Evolutionary conservation across 148 eudicot genomes (phyloP).

Genomic region (Dysphania ambrosioides): DNA sequence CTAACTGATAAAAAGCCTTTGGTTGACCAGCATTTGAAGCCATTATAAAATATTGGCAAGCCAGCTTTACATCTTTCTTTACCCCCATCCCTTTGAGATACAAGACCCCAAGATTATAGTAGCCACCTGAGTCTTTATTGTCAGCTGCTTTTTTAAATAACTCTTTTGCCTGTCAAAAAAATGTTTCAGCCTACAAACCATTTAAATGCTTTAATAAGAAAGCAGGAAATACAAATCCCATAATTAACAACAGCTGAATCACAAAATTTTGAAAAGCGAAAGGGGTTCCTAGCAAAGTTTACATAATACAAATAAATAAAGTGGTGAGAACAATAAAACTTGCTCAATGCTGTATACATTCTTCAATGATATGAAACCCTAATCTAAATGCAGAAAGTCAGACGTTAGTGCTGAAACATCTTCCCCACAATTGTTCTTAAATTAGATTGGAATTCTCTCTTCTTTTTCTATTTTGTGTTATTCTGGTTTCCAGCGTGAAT

Average conservation of each 20-base stretch:
- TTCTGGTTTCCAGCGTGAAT: not conserved
- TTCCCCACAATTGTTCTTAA: not conserved
- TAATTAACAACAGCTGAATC: not conserved
- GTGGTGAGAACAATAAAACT: not conserved
- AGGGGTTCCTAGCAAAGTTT: not conserved
- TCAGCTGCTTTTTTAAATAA: slow-evolving; percentile 86
- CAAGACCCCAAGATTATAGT: slow-evolving; percentile 88
- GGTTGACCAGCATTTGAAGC: slow-evolving; percentile 87
- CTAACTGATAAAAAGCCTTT: slow-evolving; percentile 92
- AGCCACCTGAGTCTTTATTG: slow-evolving; percentile 77
- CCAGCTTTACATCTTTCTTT: slow-evolving; percentile 72
- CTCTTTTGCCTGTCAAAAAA: slow-evolving; percentile 71
- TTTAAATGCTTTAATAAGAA: not conserved
- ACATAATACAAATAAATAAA: not conserved
- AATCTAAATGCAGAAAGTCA: not conserved
- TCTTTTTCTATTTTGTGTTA: not conserved
- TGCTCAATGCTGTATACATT: not conserved
- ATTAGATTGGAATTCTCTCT: not conserved
- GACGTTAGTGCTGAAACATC: not conserved
- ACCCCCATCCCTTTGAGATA: slow-evolving; percentile 91
- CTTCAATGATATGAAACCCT: not conserved
- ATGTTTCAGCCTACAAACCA: not conserved
- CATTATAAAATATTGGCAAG: slow-evolving; percentile 55
- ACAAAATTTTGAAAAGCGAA: not conserved
- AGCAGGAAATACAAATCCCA: not conserved